Evolutionary conservation across 2,329 filamentous ascomycete genomes (phyloP).

Genomic region (Fusarium sp.): DNA sequence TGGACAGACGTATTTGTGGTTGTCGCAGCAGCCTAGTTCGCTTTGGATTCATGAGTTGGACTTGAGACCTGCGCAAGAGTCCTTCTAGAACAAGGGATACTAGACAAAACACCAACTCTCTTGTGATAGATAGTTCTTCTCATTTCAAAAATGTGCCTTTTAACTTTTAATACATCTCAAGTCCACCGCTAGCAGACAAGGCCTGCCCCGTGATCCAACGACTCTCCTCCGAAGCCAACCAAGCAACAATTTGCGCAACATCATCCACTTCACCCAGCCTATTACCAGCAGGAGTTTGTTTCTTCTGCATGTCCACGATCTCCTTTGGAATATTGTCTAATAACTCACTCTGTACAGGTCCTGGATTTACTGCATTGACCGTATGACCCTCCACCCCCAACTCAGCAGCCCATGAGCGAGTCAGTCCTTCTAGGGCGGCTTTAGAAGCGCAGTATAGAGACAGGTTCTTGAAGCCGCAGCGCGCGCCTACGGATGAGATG

Average conservation of each 20-base stretch:
- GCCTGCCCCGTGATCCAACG: constrained; percentile 66
- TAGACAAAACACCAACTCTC: no score
- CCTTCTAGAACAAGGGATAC: not conserved
- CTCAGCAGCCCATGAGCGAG: constrained; percentile 68
- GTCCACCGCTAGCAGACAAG: constrained; percentile 62
- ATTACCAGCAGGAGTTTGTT: constrained; percentile 61
- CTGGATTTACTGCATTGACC: constrained; percentile 70
- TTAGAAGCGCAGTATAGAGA: constrained; percentile 33
- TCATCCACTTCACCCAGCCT: constrained; percentile 64
- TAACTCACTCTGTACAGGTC: constrained; percentile 69
- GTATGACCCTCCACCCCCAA: constrained; percentile 61
- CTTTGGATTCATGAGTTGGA: constrained; percentile 39
- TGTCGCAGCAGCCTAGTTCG: constrained; percentile 28
- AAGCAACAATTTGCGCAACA: constrained; percentile 66
- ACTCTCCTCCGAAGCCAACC: constrained; percentile 61
- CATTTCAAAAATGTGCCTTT: no score
- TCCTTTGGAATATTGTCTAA: constrained; percentile 54
- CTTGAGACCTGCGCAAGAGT: constrained; percentile 35
- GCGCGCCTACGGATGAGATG: constrained; percentile 21
- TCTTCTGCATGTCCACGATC: constrained; percentile 28
- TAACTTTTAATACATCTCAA: constrained; percentile 21
- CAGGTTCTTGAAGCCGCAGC: constrained; percentile 23
- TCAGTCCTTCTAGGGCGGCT: constrained; percentile 52
- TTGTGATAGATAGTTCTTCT: no score
- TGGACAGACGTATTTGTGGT: constrained; percentile 65